phyloP scores from a whole-genome alignment of 192 early-diverging fungal species.

The Backusella australiensis region DNA sequence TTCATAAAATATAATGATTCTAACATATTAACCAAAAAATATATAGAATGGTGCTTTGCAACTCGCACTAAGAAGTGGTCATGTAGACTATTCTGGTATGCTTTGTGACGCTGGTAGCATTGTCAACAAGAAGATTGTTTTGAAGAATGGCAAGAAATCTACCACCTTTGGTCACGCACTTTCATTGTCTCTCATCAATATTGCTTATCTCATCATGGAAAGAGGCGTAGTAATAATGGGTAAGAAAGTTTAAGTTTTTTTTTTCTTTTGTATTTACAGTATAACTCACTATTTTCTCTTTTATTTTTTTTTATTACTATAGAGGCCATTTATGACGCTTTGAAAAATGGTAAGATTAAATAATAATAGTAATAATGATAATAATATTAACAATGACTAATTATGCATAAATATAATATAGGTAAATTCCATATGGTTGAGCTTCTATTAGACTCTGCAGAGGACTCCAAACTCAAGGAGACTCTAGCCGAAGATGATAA shows the following conservation, averaged over 20 bases:
- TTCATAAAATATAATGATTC: background rate
- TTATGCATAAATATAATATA: background rate
- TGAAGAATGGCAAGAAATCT: conserved; percentile 23
- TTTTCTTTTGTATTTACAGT: background rate
- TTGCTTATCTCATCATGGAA: conserved; percentile 52
- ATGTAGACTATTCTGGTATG: conserved; percentile 50
- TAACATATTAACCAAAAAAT: background rate
- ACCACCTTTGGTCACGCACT: conserved; percentile 40
- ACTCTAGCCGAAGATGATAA: conserved; percentile 7
- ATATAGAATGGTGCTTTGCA: conserved; percentile 43
- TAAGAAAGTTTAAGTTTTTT: background rate
- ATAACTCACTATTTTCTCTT: background rate
- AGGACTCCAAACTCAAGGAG: background rate
- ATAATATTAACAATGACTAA: background rate
- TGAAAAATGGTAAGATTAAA: conserved; percentile 29
- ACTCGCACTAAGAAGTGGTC: conserved; percentile 37
- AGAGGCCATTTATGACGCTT: conserved; percentile 37
- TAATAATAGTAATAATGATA: too few relatives aligned
- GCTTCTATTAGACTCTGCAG: conserved; percentile 29
- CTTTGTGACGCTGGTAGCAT: conserved; percentile 39
- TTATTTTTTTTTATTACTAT: background rate
- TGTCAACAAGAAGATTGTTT: conserved; percentile 22
- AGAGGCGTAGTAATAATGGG: conserved; percentile 31
- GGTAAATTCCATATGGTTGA: conserved; percentile 52
- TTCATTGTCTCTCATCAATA: conserved; percentile 39